Conservation (phyloP, 495 filamentous ascomycete species). For the Daldinia caldariorum region DNA sequence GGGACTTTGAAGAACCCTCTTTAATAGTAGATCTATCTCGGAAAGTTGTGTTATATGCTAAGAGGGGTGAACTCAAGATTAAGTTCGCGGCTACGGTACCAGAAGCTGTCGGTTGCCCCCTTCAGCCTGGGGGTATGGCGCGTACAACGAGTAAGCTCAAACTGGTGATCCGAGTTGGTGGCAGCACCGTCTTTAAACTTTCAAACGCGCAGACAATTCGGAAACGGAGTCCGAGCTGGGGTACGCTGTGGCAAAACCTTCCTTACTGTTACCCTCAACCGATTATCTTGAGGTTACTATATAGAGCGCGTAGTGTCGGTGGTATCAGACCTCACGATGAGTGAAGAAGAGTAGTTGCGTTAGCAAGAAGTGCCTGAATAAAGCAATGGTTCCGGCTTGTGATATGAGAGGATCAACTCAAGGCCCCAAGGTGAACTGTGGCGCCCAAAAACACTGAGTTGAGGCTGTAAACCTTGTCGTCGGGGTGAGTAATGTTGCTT, state of each 20-base stretch:
- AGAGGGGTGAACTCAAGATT: slow-evolving; percentile 23
- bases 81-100: slow-evolving; percentile 32
- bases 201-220: slow-evolving; percentile 20
- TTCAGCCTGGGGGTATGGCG: slow-evolving; percentile 1
- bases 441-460: slow-evolving; percentile 25
- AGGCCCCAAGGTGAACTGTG: background rate
- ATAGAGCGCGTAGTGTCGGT: background rate
- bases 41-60: slow-evolving; percentile 22
- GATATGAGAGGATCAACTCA: background rate
- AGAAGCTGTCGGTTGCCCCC: slow-evolving; percentile 15
- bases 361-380: background rate
- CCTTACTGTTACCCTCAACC: background rate
- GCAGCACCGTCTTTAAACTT: slow-evolving; percentile 22
- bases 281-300: background rate
- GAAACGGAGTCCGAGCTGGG: slow-evolving; percentile 33
- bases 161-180: slow-evolving; percentile 21
- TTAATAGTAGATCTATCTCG: slow-evolving; percentile 8
- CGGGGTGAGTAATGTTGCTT: slow-evolving; percentile 9
- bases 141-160: background rate
- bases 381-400: background rate
- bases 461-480: slow-evolving; percentile 30
- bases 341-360: background rate
- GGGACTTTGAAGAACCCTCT: background rate
- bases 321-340: background rate
- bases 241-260: slow-evolving; percentile 3